Evolutionary conservation across 495 filamentous ascomycete species (phyloP).

Genomic region (Neurospora intermedia): DNA sequence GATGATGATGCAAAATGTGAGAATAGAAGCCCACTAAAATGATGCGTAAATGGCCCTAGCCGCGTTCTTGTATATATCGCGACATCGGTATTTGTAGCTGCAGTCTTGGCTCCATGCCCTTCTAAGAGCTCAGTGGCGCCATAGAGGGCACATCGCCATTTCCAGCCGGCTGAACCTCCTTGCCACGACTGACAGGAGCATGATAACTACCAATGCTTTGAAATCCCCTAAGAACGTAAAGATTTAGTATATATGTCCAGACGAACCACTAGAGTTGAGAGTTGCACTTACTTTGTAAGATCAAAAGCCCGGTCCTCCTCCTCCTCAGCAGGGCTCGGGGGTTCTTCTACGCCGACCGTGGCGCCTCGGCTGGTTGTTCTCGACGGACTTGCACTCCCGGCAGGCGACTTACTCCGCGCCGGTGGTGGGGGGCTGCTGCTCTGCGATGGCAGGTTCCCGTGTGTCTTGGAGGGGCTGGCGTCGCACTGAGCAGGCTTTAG

Average conservation of each 20-base stretch:
- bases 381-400: constrained; percentile 17
- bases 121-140: background rate
- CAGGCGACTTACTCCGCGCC: constrained; percentile 25
- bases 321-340: constrained; percentile 9
- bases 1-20: background rate
- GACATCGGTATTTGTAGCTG: background rate
- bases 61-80: background rate
- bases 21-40: background rate
- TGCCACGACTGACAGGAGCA: constrained; percentile 22
- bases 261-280: background rate
- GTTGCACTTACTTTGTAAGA: constrained; percentile 23
- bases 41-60: background rate
- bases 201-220: constrained; percentile 32
- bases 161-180: constrained; percentile 16
- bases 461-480: constrained; percentile 38
- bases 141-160: background rate
- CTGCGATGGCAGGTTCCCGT: constrained; percentile 38
- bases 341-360: background rate
- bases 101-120: background rate
- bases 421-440: constrained; percentile 59
- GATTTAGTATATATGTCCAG: constrained; percentile 1
- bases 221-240: constrained; percentile 19
- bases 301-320: constrained; percentile 28
- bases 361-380: constrained; percentile 7
- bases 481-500: constrained; percentile 51